phyloP scores from a whole-genome alignment of 2,329 filamentous ascomycete genomes.

The Trichoderma afroharzianum region DNA sequence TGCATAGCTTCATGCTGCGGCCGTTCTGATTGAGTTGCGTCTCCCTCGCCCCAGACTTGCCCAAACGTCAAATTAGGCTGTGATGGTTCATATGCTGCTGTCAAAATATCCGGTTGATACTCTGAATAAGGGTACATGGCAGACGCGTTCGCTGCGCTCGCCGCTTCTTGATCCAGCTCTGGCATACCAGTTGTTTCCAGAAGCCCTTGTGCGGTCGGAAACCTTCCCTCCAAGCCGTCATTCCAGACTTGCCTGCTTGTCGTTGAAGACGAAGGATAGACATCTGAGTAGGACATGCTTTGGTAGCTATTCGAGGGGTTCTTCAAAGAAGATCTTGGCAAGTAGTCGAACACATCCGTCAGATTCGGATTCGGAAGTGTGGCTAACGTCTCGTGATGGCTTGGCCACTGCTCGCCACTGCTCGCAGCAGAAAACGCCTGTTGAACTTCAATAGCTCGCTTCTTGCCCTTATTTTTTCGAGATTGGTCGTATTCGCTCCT shows the following conservation, averaged over 20 bases:
- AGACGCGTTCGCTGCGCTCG: not conserved
- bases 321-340: not conserved
- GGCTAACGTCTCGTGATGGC: not conserved
- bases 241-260: not conserved
- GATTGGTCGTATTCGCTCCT: not conserved
- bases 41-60: not conserved
- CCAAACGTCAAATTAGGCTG: not conserved
- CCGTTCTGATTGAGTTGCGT: not conserved
- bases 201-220: not conserved
- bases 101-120: not conserved
- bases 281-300: not conserved
- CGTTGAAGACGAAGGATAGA: not conserved
- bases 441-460: not conserved
- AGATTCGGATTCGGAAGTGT: not conserved
- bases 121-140: not conserved
- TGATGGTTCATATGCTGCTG: not conserved
- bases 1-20: not conserved
- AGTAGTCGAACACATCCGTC: not conserved
- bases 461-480: not conserved
- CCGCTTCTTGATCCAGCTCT: not conserved
- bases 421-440: too few relatives aligned
- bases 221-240: not conserved
- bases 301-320: too few relatives aligned
- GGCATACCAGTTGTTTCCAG: not conserved
- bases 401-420: not conserved